Conservation (phyloP, 257 asterid species). For the Nicotiana knightiana region DNA sequence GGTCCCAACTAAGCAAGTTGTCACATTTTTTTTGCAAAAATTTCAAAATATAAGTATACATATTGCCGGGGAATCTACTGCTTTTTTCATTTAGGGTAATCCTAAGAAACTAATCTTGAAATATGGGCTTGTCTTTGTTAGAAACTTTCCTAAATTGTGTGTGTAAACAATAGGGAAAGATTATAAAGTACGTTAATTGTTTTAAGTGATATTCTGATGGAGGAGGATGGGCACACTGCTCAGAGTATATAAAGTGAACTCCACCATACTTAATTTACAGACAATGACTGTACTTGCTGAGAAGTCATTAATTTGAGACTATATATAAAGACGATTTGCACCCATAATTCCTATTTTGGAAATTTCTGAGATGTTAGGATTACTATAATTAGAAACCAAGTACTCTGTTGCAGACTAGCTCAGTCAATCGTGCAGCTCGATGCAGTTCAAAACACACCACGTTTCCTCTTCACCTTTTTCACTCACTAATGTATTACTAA, state of each 20-base stretch:
- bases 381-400: conserved; percentile 11
- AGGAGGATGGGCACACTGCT: conserved; percentile 11
- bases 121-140: background rate
- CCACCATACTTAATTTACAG: conserved; percentile 34
- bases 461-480: background rate
- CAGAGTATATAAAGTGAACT: conserved; percentile 41
- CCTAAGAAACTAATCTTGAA: background rate
- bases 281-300: conserved; percentile 8
- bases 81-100: conserved; percentile 16
- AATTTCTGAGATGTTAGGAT: background rate
- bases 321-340: background rate
- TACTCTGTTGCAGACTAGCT: background rate
- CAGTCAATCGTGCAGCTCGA: background rate
- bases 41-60: background rate
- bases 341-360: conserved; percentile 7
- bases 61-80: background rate
- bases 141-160: conserved; percentile 13
- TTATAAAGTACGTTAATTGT: background rate
- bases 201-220: conserved; percentile 15
- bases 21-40: conserved; percentile 8
- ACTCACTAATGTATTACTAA: background rate
- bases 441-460: background rate
- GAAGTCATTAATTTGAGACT: conserved; percentile 8
- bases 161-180: background rate
- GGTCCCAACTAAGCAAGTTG: conserved; percentile 39